Evolutionary conservation across 768 basidiomycete species (phyloP).

Genomic region (Hypsizygus marmoreus): DNA sequence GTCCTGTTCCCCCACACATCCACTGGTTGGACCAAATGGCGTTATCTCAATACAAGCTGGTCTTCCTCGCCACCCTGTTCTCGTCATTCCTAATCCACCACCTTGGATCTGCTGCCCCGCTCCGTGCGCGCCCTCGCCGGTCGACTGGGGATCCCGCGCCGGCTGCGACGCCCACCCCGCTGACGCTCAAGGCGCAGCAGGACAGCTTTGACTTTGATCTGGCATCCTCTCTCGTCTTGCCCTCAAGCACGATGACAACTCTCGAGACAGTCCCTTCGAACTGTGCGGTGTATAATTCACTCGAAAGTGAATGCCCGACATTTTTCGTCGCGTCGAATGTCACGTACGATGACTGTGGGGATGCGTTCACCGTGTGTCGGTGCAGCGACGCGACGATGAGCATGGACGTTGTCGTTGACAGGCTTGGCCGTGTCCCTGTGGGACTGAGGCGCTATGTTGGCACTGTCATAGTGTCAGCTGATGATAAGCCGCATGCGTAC

Average conservation of each 20-base stretch:
- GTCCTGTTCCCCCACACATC: constrained; percentile 5
- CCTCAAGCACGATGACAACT: constrained; percentile 11
- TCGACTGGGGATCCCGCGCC: constrained; percentile 1
- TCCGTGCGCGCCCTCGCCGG: constrained; percentile 12
- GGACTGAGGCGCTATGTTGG: constrained; percentile 31
- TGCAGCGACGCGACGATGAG: constrained; percentile 29
- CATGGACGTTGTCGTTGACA: constrained; percentile 24
- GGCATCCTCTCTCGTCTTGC: constrained; percentile 10
- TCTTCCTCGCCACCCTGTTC: constrained; percentile 13
- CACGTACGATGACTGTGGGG: constrained; percentile 29
- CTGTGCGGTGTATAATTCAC: constrained; percentile 17
- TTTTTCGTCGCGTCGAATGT: constrained; percentile 24
- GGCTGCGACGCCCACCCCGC: constrained; percentile 6
- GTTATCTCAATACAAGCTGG: constrained; percentile 16
- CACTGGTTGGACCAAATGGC: constrained; percentile 22
- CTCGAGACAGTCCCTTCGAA: constrained; percentile 16
- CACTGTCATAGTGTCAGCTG: constrained; percentile 22
- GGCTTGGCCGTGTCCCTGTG: constrained; percentile 30
- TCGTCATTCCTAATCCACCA: not conserved
- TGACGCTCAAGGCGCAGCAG: constrained; percentile 19
- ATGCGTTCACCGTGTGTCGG: constrained; percentile 27
- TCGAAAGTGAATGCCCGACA: constrained; percentile 19
- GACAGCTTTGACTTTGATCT: constrained; percentile 21
- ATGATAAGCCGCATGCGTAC: constrained; percentile 25
- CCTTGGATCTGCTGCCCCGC: constrained; percentile 8